Conservation (phyloP, 164 flowering plant species). For the Platanus orientalis region DNA sequence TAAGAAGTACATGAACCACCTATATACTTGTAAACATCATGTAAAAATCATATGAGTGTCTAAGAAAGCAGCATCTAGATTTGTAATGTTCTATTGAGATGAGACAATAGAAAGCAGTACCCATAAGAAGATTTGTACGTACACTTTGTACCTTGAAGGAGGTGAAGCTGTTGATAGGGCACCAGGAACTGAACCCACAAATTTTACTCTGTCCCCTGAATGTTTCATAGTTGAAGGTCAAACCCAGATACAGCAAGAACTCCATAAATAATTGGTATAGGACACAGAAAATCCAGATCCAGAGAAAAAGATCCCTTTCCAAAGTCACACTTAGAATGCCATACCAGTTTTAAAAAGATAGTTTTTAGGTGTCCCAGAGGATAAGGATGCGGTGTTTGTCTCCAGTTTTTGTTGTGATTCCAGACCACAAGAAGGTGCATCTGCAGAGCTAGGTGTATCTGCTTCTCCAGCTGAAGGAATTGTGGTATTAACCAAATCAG, state of each 20-base stretch:
- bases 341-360: constrained; percentile 54
- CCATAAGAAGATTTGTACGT: not conserved
- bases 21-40: too few species aligned
- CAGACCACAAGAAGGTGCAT: constrained; percentile 27
- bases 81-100: too few species aligned
- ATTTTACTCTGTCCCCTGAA: constrained; percentile 80
- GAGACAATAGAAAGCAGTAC: not conserved
- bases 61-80: too few species aligned
- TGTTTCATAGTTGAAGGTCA: constrained; percentile 4
- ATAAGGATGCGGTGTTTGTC: constrained; percentile 29
- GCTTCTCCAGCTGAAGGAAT: constrained; percentile 35
- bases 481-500: constrained; percentile 36
- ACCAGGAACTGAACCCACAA: constrained; percentile 36
- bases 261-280: not conserved
- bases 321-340: not conserved
- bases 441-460: constrained; percentile 38
- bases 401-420: constrained; percentile 55
- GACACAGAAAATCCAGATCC: not conserved
- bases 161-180: constrained; percentile 38
- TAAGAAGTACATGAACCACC: too few species aligned
- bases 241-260: not conserved
- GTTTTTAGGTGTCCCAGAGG: constrained; percentile 44
- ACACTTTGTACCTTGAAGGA: constrained; percentile 52
- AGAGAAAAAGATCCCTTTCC: not conserved
- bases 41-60: too few species aligned